A percentile compares a stretch with the other conserved stretches of the same genome.
Conservation (phyloP, 805 yeast genomes). For the Clavispora carvajalis region DNA sequence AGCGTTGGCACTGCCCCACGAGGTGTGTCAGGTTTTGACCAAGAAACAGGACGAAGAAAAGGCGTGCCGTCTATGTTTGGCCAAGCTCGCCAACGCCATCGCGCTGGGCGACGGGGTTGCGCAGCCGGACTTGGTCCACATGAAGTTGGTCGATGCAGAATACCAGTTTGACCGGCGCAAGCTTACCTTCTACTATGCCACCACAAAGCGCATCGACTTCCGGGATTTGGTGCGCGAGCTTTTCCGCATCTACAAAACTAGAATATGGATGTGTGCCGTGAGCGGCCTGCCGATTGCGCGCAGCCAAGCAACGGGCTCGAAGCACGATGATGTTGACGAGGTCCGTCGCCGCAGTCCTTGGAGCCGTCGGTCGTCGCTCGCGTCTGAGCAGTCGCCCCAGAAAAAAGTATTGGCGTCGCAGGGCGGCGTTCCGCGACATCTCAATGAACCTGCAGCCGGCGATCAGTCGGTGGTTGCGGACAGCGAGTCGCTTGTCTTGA, state of each 20-base stretch:
- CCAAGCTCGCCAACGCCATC: constrained; percentile 43
- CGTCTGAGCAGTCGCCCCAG: background rate
- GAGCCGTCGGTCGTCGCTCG: background rate
- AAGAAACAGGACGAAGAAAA: constrained; percentile 67
- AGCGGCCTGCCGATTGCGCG: constrained; percentile 31
- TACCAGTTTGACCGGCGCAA: constrained; percentile 80
- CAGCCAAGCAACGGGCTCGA: background rate
- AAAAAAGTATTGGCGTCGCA: background rate
- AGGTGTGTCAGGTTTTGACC: constrained; percentile 50
- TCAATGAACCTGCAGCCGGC: background rate
- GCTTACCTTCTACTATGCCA: constrained; percentile 55
- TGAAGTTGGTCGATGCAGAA: constrained; percentile 69
- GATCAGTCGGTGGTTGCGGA: constrained; percentile 4
- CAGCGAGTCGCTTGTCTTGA: constrained; percentile 27
- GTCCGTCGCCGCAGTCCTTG: background rate
- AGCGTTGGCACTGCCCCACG: constrained; percentile 57
- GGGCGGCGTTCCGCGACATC: constrained; percentile 5
- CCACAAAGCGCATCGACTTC: constrained; percentile 63
- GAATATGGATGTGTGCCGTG: constrained; percentile 82
- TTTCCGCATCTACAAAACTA: constrained; percentile 69
- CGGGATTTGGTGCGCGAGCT: constrained; percentile 68
- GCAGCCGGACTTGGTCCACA: constrained; percentile 31
- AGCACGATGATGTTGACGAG: background rate
- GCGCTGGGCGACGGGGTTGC: constrained; percentile 4
- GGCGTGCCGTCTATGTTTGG: constrained; percentile 53